Conservation (phyloP, 208 protist genomes). For the Trypanosoma congolense region DNA sequence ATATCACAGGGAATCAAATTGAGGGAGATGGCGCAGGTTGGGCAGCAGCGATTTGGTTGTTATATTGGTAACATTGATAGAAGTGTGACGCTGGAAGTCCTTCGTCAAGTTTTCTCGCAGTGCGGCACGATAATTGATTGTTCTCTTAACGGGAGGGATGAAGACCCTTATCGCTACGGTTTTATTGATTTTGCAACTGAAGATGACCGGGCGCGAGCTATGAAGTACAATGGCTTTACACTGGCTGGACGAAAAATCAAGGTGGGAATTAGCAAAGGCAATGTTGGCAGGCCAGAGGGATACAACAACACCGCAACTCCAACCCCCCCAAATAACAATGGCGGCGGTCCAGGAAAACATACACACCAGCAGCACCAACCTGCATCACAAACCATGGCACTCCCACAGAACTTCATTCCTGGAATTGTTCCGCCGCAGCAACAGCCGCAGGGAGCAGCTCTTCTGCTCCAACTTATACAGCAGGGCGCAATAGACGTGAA, state of each 20-base stretch:
- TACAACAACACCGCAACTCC: conserved; percentile 13
- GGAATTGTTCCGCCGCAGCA: conserved; percentile 29
- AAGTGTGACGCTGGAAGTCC: conserved; percentile 69
- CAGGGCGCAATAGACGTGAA: conserved; percentile 62
- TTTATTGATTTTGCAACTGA: conserved; percentile 86
- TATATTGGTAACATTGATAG: conserved; percentile 87
- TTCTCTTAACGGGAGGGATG: conserved; percentile 77
- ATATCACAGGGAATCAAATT: too few relatives aligned
- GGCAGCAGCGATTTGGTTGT: conserved; percentile 65
- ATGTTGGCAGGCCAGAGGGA: conserved; percentile 55
- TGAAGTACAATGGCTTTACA: conserved; percentile 86
- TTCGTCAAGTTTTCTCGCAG: conserved; percentile 72
- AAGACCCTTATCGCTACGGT: conserved; percentile 79
- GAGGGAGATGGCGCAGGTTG: conserved; percentile 21
- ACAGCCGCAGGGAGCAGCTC: conserved; percentile 47
- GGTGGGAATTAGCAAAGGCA: conserved; percentile 83
- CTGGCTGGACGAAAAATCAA: conserved; percentile 72
- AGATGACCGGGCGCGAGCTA: conserved; percentile 64
- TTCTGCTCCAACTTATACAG: conserved; percentile 68
- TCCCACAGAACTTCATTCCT: conserved; percentile 14
- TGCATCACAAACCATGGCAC: conserved; percentile 1
- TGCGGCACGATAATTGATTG: conserved; percentile 81
- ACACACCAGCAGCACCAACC: conserved; percentile 20
- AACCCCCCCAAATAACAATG: conserved; percentile 11
- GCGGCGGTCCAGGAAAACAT: conserved; percentile 8